Evolutionary conservation across 78 protist species (phyloP), one percentile per base, ranked within the genome.

Genomic region (Planoprotostelium fungivorum): DNA sequence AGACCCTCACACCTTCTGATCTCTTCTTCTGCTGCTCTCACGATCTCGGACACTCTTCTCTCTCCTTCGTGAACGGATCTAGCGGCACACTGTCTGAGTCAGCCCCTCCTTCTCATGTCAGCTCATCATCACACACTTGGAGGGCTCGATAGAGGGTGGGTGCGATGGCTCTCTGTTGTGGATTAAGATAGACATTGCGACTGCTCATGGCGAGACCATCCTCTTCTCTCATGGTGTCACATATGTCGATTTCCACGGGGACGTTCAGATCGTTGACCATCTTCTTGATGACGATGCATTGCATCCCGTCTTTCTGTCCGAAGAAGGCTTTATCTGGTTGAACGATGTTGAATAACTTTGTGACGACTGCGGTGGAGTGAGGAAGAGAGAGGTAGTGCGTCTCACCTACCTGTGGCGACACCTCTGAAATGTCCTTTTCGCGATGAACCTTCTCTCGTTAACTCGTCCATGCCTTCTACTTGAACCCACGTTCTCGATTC

Each of bases 271-370:
- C 97, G 9, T 29, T 9, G 0, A 93, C 90, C 34, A 96, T 36
- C 23, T 86, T 38, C 23, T 1, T 34, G 34, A 96, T 86, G 29
- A 95, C 90, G 1, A 96, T 63, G 89, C 96, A 94, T 89, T 96
- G 98, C 92, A 93, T 51, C 23, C 96, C 97, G 83, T 96, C 98
- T 86, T 96, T 96, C 88, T 95, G 97, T 0, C 98, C 98, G 29
- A 96, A 84, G 88, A 63, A 91, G 84, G 84, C n/a, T 9, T 1
- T 25, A 0, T 37, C 0, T 0, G 98, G 97, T 23, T 87, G n/a
- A 34, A 89, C 89, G n/a, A 96, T 91, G 35, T 94, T 88, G 85
- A 96, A 34, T 1, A 96, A 93, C 88, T 96, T 96, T 34, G 91
- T 35, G 0, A 96, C 97, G 34, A 96, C 92, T 0, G 73, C 73